A percentile compares a stretch with the other conserved stretches of the same genome.
phyloP scores from a whole-genome alignment of 1,284 basidiomycete genomes.

The Ustilago nuda region DNA sequence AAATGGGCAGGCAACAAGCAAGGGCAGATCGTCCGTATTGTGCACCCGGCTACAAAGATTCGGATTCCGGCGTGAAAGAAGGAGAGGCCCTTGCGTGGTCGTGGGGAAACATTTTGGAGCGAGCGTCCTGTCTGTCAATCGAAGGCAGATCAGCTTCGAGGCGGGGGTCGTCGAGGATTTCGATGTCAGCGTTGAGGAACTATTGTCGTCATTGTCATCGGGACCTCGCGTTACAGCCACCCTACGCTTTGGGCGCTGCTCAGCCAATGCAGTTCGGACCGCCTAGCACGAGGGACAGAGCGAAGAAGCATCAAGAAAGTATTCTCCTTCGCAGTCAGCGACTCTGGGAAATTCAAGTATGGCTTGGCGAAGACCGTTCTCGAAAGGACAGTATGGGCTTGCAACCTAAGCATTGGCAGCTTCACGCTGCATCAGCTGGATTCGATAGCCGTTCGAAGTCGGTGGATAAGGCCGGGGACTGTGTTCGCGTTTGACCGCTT shows the following conservation, averaged over 20 bases:
- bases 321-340: background rate
- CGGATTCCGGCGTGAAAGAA: background rate
- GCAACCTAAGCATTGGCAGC: background rate
- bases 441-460: background rate
- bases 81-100: slow-evolving; percentile 4
- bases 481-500: background rate
- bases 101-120: background rate
- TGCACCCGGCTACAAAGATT: background rate
- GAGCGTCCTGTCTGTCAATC: background rate
- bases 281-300: background rate
- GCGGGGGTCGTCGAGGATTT: background rate
- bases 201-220: slow-evolving; percentile 1
- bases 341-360: too few species aligned
- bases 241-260: slow-evolving; percentile 2
- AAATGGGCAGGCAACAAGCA: background rate
- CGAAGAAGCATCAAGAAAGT: background rate
- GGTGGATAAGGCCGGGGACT: background rate
- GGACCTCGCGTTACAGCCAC: background rate
- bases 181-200: background rate
- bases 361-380: background rate
- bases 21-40: background rate
- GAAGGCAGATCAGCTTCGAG: background rate
- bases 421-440: background rate
- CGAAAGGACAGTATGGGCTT: background rate
- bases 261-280: background rate